phyloP scores from a whole-genome alignment of 129 eudicot genomes.

The Daucus carota region DNA sequence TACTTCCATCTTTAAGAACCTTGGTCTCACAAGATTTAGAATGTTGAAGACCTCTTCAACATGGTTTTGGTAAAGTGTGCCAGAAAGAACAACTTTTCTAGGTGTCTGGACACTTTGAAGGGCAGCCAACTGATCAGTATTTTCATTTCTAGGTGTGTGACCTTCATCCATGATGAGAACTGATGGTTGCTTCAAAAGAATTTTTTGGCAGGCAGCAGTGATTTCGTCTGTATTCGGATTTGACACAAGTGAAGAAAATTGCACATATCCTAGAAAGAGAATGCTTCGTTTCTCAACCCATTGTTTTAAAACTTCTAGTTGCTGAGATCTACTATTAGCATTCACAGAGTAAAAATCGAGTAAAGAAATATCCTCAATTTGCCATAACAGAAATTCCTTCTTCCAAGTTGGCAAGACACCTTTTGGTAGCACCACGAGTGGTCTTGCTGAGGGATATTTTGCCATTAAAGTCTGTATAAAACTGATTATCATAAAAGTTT shows the following conservation, averaged over 20 bases:
- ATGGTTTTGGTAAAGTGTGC: slow-evolving; percentile 81
- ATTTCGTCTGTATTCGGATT: slow-evolving; percentile 26
- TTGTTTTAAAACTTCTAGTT: slow-evolving; percentile 54
- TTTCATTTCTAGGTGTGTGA: slow-evolving; percentile 75
- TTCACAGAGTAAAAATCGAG: slow-evolving; percentile 67
- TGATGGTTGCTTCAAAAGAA: slow-evolving; percentile 44
- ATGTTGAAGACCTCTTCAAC: slow-evolving; percentile 76
- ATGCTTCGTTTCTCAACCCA: slow-evolving; percentile 64
- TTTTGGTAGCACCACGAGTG: slow-evolving; percentile 74
- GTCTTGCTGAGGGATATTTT: slow-evolving; percentile 58
- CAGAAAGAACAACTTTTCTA: slow-evolving; percentile 82
- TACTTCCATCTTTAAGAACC: slow-evolving; percentile 49
- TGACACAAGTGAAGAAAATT: slow-evolving; percentile 61
- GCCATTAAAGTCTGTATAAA: slow-evolving; percentile 91
- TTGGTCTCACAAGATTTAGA: slow-evolving; percentile 73
- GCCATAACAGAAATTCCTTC: slow-evolving; percentile 73
- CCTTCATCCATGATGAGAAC: slow-evolving; percentile 83
- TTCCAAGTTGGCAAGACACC: slow-evolving; percentile 80
- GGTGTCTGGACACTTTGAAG: slow-evolving; percentile 63
- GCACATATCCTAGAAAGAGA: slow-evolving; percentile 74
- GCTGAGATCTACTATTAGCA: slow-evolving; percentile 57
- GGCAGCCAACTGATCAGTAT: slow-evolving; percentile 63
- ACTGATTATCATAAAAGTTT: slow-evolving; percentile 86
- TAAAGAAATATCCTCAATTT: slow-evolving; percentile 54
- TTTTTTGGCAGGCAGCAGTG: slow-evolving; percentile 47